phyloP scores from a whole-genome alignment of 768 basidiomycete genomes.

The Suillus brevipes region DNA sequence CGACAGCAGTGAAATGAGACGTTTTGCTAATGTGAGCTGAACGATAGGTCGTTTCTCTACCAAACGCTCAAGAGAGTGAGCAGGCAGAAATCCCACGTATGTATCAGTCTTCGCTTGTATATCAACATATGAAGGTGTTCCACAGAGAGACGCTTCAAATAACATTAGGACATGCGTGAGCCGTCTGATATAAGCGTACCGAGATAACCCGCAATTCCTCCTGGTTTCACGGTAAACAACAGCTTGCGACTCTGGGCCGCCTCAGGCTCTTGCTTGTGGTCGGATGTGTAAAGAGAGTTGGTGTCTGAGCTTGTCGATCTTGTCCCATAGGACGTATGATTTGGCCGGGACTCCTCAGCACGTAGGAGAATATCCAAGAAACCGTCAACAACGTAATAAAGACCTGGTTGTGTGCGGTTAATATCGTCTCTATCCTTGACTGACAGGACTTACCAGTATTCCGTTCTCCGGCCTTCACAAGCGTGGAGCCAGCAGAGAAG shows the following conservation, averaged over 20 bases:
- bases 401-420: constrained; percentile 40
- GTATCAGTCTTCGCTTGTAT: constrained; percentile 97
- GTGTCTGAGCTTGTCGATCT: constrained; percentile 30
- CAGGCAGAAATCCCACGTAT: constrained; percentile 95
- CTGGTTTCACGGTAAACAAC: constrained; percentile 94
- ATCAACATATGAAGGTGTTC: constrained; percentile 93
- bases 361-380: constrained; percentile 91
- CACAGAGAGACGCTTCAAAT: constrained; percentile 76
- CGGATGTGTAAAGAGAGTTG: constrained; percentile 40
- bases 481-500: constrained; percentile 80
- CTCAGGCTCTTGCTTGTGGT: constrained; percentile 29
- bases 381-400: constrained; percentile 96
- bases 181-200: constrained; percentile 44
- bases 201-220: constrained; percentile 96
- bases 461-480: constrained; percentile 88
- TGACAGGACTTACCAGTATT: constrained; percentile 63
- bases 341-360: constrained; percentile 32
- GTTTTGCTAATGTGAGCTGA: constrained; percentile 90
- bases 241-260: constrained; percentile 54
- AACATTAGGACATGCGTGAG: constrained; percentile 1
- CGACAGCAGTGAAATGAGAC: constrained; percentile 92
- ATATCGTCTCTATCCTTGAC: constrained; percentile 12
- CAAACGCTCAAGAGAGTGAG: constrained; percentile 83
- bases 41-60: constrained; percentile 96
- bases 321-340: constrained; percentile 10